These are phyloP conservation scores for Malassezia slooffiae DNA, from an alignment of 1,284 basidiomycete species.

Conservation along the genomic window DNA sequence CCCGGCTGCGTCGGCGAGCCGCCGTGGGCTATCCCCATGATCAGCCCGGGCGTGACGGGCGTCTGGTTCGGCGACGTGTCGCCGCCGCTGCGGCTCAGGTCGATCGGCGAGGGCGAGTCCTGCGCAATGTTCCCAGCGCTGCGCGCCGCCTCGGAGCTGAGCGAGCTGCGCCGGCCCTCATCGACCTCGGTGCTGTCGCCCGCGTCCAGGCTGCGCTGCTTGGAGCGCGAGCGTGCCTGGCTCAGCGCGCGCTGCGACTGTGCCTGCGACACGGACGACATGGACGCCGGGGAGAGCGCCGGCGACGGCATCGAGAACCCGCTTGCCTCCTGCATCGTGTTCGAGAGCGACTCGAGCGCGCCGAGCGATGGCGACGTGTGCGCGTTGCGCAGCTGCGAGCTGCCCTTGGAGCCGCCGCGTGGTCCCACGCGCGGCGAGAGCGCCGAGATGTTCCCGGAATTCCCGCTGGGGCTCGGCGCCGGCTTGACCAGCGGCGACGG, in stretches of 20 bases:
- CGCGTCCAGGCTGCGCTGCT: too few species aligned
- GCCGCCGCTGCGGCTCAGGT: too few species aligned
- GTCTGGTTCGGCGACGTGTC: too few species aligned
- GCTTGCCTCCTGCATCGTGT: slow-evolving; percentile 12
- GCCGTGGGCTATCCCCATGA: slow-evolving; percentile 45
- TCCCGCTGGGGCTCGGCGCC: slow-evolving; percentile 16
- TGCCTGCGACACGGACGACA: too few species aligned
- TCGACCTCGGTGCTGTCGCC: too few species aligned
- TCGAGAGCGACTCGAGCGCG: slow-evolving; percentile 12
- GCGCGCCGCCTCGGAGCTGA: too few species aligned
- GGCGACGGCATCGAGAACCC: slow-evolving; percentile 10
- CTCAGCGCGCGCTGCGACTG: too few species aligned
- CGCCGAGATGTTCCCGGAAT: not conserved
- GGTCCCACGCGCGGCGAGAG: not conserved
- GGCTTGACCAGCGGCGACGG: slow-evolving; percentile 44
- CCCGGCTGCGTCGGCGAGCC: too few species aligned
- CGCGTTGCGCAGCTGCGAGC: not conserved
- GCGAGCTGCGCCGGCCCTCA: too few species aligned
- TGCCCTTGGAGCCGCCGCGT: not conserved
- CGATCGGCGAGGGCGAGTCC: slow-evolving; percentile 30
- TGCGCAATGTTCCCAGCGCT: slow-evolving; percentile 29
- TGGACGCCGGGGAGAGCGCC: slow-evolving; percentile 2
- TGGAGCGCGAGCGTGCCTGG: too few species aligned
- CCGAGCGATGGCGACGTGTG: slow-evolving; percentile 10
- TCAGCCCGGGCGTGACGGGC: slow-evolving; percentile 37